These are phyloP conservation scores for Neurospora discreta DNA, from an alignment of 495 filamentous ascomycete genomes.

Conservation along the genomic window DNA sequence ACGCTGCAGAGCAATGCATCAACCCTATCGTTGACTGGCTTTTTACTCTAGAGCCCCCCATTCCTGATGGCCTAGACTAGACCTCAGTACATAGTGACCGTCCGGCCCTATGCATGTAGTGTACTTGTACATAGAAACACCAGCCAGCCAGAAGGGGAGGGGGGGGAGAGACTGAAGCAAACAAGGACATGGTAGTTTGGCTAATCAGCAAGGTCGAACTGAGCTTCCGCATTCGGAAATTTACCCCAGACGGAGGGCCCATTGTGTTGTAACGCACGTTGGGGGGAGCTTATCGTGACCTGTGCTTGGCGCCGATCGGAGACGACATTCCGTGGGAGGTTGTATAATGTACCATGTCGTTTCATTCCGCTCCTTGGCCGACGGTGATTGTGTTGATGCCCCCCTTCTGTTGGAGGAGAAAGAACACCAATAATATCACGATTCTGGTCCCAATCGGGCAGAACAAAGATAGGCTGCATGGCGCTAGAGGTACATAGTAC, in stretches of 20 bases:
- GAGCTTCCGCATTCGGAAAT: not conserved
- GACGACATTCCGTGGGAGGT: not conserved
- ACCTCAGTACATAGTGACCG: not conserved
- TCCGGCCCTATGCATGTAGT: not conserved
- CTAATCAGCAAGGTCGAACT: not conserved
- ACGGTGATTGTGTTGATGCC: not conserved
- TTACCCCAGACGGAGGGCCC: not conserved
- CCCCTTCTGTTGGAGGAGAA: not conserved
- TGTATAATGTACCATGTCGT: not conserved
- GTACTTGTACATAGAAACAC: not conserved
- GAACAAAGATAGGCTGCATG: not conserved
- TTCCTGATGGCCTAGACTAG: not conserved
- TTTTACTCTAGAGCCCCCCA: not conserved
- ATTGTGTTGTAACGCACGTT: not conserved
- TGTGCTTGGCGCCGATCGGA: not conserved
- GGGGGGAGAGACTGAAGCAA: not conserved
- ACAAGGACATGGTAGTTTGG: not conserved
- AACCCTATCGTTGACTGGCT: not conserved
- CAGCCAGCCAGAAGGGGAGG: too few species aligned
- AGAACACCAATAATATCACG: not conserved
- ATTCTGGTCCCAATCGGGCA: not conserved
- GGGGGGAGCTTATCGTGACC: not conserved
- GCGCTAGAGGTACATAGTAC: not conserved
- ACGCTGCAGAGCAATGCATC: not conserved
- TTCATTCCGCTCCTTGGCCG: not conserved